phyloP scores from a whole-genome alignment of 345 rosid genomes.

The Heritiera littoralis region DNA sequence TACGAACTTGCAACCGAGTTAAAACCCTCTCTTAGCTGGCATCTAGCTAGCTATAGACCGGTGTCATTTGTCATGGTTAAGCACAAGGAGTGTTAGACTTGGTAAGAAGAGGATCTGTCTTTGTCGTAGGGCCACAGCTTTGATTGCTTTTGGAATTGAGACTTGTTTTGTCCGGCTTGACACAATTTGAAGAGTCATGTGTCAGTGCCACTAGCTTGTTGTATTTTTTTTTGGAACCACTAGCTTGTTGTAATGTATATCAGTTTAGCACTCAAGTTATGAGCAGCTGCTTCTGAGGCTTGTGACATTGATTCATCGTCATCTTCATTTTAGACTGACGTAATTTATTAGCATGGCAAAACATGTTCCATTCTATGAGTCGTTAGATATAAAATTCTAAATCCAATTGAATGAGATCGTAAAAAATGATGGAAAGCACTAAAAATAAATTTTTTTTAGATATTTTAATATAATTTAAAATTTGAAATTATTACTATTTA shows the following conservation, averaged over 20 bases:
- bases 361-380: not conserved
- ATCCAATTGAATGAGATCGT: too few species aligned
- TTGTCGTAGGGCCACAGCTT: not conserved
- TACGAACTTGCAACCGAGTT: not conserved
- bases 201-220: not conserved
- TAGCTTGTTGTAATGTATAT: not conserved
- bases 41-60: not conserved
- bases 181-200: not conserved
- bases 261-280: not conserved
- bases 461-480: too few species aligned
- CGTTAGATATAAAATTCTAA: too few species aligned
- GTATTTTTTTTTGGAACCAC: too few species aligned
- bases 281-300: not conserved
- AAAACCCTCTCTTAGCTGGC: not conserved
- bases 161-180: slow-evolving; percentile 12
- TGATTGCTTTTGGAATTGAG: not conserved
- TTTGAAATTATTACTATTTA: too few species aligned
- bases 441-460: too few species aligned
- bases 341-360: not conserved
- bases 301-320: not conserved
- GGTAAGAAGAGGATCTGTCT: not conserved
- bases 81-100: not conserved
- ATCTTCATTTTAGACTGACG: not conserved
- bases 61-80: not conserved
- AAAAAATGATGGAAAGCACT: too few species aligned